phyloP scores from a whole-genome alignment of 805 yeast species.

The Kuraishia capsulata region DNA sequence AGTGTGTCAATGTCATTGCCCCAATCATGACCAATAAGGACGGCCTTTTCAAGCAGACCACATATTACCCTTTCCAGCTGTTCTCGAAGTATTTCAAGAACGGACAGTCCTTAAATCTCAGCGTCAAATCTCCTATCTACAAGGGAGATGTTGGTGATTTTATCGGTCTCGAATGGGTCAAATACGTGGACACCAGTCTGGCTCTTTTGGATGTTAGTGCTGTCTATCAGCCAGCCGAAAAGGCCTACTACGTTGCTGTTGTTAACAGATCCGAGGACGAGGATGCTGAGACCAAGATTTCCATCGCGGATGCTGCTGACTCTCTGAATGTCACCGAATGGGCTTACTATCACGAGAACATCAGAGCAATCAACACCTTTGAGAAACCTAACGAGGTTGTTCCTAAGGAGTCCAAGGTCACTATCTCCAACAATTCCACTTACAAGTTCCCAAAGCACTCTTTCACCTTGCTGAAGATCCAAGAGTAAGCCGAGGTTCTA shows the following conservation, averaged over 20 bases:
- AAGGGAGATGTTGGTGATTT: constrained; percentile 13
- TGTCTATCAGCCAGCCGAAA: constrained; percentile 13
- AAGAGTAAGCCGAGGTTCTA: too few relatives aligned
- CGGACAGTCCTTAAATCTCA: constrained; percentile 20
- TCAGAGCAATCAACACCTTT: constrained; percentile 18
- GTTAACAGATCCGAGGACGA: constrained; percentile 18
- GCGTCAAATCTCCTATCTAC: constrained; percentile 19
- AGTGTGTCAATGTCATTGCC: constrained; percentile 24
- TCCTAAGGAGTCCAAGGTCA: constrained; percentile 7
- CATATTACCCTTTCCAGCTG: constrained; percentile 18
- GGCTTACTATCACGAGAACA: constrained; percentile 20
- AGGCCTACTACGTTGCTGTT: constrained; percentile 16
- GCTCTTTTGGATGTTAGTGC: constrained; percentile 20
- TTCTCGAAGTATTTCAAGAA: constrained; percentile 22
- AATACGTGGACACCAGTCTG: constrained; percentile 6
- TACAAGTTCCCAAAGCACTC: constrained; percentile 14
- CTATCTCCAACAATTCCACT: constrained; percentile 20
- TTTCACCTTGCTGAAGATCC: constrained; percentile 10
- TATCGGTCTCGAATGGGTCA: neutral
- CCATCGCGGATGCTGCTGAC: constrained; percentile 8
- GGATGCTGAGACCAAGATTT: constrained; percentile 13
- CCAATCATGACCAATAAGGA: constrained; percentile 22
- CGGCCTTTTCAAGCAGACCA: constrained; percentile 20
- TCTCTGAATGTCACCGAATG: constrained; percentile 10
- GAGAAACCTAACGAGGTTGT: constrained; percentile 15